Evolutionary conservation across 1,284 basidiomycete species (phyloP).

Genomic region (Ustilago trichophora): DNA sequence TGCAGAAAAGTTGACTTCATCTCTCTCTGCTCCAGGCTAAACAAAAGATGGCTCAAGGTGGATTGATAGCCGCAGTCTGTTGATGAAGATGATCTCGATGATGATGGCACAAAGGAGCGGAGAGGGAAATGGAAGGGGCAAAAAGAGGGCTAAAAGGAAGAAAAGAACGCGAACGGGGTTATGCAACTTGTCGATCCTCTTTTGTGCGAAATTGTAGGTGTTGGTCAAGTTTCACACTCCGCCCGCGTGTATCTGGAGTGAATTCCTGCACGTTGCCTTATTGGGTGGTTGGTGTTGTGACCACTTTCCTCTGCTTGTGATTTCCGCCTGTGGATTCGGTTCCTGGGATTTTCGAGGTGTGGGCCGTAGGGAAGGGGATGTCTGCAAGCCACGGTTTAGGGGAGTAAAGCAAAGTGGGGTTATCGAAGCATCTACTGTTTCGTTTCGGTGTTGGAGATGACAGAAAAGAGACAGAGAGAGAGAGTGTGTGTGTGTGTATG

Average conservation of each 20-base stretch:
- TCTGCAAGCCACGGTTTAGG: background rate
- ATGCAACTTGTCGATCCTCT: slow-evolving; percentile 8
- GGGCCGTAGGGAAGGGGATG: background rate
- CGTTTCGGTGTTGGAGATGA: no score
- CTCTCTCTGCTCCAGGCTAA: no score
- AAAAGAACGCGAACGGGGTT: background rate
- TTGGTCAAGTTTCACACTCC: background rate
- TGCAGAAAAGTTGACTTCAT: no score
- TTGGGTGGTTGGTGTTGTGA: slow-evolving; percentile 5
- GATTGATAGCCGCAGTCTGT: no score
- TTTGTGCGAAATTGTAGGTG: no score
- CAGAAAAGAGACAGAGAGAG: no score
- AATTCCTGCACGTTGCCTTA: background rate
- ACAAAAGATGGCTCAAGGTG: no score
- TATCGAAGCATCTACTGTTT: background rate
- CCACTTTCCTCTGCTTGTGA: no score
- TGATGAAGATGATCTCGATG: no score
- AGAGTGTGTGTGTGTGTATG: no score
- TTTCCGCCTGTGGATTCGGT: no score
- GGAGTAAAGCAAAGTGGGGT: background rate
- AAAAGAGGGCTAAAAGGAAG: background rate
- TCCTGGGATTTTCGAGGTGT: background rate
- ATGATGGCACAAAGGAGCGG: no score
- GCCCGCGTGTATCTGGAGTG: background rate
- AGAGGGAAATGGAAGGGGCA: background rate